Conservation (phyloP, 202 grass and related monocot genomes). For the Dendrocalamus latiflorus region DNA sequence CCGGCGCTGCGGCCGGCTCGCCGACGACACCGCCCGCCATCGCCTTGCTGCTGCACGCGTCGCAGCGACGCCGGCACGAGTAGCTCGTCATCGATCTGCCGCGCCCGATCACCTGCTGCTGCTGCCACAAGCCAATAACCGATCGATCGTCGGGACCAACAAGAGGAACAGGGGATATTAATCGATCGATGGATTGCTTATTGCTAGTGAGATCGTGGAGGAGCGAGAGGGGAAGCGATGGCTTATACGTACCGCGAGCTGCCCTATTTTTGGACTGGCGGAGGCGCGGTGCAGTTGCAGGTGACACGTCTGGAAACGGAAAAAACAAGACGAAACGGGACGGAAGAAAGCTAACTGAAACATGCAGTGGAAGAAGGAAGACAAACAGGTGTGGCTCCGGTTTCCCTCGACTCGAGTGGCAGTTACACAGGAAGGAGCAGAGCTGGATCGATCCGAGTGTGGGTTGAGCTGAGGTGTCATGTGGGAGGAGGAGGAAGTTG, state of each 20-base stretch:
- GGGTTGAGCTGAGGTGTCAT: too few species aligned
- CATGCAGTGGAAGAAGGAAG: not conserved
- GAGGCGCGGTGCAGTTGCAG: not conserved
- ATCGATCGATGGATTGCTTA: not conserved
- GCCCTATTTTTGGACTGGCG: slow-evolving; percentile 19
- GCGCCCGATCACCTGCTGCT: not conserved
- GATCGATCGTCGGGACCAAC: not conserved
- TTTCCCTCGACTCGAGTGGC: not conserved
- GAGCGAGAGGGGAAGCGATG: not conserved
- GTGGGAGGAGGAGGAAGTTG: too few species aligned
- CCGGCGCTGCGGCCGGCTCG: slow-evolving; percentile 6
- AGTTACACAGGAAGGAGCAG: not conserved
- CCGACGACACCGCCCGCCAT: slow-evolving; percentile 17
- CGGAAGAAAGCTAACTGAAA: not conserved
- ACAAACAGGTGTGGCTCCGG: not conserved
- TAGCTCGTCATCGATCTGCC: not conserved
- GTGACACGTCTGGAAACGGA: not conserved
- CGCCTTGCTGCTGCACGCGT: not conserved
- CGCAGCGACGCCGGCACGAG: not conserved
- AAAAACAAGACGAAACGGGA: not conserved
- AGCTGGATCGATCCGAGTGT: too few species aligned
- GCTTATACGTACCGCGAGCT: not conserved
- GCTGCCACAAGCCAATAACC: not conserved
- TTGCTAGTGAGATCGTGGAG: not conserved
- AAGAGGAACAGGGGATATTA: not conserved